Evolutionary conservation across 208 protist genomes (phyloP).

Genomic region (Herpetomonas samuelpessoai): DNA sequence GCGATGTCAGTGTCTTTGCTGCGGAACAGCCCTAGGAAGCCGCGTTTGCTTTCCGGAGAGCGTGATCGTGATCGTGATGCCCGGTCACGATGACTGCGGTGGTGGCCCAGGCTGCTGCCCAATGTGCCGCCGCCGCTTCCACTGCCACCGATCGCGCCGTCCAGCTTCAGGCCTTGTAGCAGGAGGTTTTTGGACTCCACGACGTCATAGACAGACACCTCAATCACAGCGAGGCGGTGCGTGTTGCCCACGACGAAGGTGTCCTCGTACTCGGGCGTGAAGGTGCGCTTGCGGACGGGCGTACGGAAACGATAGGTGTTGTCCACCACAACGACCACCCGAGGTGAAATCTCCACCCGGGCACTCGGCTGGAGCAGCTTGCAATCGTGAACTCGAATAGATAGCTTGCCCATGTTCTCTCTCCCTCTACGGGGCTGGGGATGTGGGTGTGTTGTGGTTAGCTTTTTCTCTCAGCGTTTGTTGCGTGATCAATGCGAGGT

Average conservation of each 20-base stretch:
- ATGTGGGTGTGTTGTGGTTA: too few species aligned
- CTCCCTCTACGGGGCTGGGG: too few species aligned
- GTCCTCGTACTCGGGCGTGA: constrained; percentile 47
- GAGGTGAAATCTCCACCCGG: constrained; percentile 25
- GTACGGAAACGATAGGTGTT: constrained; percentile 72
- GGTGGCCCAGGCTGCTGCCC: neutral
- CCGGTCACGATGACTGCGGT: too few species aligned
- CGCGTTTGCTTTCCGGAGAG: neutral
- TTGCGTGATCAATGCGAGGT: too few species aligned
- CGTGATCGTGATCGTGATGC: too few species aligned
- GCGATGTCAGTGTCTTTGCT: constrained; percentile 10
- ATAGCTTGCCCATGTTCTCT: constrained; percentile 56
- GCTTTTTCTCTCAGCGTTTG: too few species aligned
- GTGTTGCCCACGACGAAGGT: constrained; percentile 78
- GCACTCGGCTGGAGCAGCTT: constrained; percentile 30
- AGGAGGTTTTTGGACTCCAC: constrained; percentile 16
- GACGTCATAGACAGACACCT: constrained; percentile 59
- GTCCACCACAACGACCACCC: constrained; percentile 64
- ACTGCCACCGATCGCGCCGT: constrained; percentile 11
- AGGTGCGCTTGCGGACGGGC: constrained; percentile 30
- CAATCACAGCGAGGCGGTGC: constrained; percentile 69
- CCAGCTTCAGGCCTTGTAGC: constrained; percentile 18
- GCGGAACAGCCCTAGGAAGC: neutral
- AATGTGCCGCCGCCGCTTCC: neutral
- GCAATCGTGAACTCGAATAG: constrained; percentile 51